Conservation (phyloP, 495 filamentous ascomycete genomes). For the Aspergillus steynii region DNA sequence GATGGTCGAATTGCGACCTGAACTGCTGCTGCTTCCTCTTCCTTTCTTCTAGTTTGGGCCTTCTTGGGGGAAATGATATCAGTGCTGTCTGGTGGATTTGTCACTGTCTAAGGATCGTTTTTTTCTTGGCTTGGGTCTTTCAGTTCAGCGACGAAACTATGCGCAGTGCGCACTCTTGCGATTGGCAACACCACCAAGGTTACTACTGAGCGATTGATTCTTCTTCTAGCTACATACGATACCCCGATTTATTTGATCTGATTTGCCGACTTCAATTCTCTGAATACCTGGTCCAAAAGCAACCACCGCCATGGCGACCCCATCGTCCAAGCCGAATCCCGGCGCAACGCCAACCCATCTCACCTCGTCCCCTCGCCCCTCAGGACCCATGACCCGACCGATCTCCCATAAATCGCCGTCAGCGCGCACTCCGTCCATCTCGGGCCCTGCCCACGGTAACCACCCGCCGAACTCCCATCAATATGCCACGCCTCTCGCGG, state of each 20-base stretch:
- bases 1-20: neutral
- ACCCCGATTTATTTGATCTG: slow-evolving; percentile 3
- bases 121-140: neutral
- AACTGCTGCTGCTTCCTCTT: neutral
- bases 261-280: neutral
- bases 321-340: slow-evolving; percentile 43
- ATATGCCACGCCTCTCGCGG: slow-evolving; percentile 44
- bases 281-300: neutral
- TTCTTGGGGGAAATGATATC: neutral
- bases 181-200: neutral
- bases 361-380: slow-evolving; percentile 45
- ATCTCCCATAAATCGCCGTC: slow-evolving; percentile 49
- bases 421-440: slow-evolving; percentile 42
- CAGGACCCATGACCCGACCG: slow-evolving; percentile 39
- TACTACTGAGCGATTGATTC: neutral
- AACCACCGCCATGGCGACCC: slow-evolving; percentile 40
- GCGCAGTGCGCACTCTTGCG: neutral
- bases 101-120: neutral
- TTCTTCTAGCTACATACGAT: slow-evolving; percentile 9
- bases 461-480: slow-evolving; percentile 37
- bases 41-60: neutral
- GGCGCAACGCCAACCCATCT: slow-evolving; percentile 49
- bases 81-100: neutral
- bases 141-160: neutral
- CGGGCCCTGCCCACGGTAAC: slow-evolving; percentile 32